Evolutionary conservation across 495 filamentous ascomycete genomes (phyloP), one percentile per base, ranked within the genome.

Genomic region (Penicillium nucicola): DNA sequence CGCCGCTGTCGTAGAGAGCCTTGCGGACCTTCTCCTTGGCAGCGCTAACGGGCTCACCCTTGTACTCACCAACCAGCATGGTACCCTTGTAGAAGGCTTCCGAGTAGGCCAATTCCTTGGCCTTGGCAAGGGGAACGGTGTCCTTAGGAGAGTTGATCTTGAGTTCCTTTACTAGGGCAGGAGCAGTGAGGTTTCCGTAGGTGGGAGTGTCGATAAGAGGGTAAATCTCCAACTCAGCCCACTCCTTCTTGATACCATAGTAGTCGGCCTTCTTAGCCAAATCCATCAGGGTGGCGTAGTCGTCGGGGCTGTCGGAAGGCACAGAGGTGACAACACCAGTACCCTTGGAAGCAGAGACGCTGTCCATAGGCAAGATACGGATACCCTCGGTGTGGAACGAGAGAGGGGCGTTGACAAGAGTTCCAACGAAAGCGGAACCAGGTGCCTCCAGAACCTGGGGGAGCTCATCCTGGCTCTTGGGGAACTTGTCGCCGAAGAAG

Each of bases 91-190:
- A 98, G 77, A 89, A 97, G n/a, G 89, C 93, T 65, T 96, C 92
- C 66, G 90, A 95, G 75, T 98, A 98, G 4, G 93, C 93, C 40
- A 92, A 72, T 50, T 97, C 92, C 73, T 98, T 98, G 25, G 93
- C 93, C 74, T 97, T 86, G 19, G 85, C 85, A 13, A 97, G 83
- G 71, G 86, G 88, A 64, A 87, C 96, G 13, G 83, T 77, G 60
- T 98, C 93, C 70, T 97, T 98, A 46, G 93, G 92, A 5, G 91
- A 96, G 58, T 87, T 85, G 66, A 98, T 98, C 77, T 98, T 98
- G 61, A 97, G 77, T 65, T 92, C 83, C 74, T 96, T 89, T 36
- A 95, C 88, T 37, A 98, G 75, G 45, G 84, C 81, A 49, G 85
- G 82, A 4, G 93, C 93, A 30, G 89, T 84, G 49, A 93, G 74